phyloP scores from a whole-genome alignment of 768 basidiomycete genomes.

The Russula griseocarnosa region DNA sequence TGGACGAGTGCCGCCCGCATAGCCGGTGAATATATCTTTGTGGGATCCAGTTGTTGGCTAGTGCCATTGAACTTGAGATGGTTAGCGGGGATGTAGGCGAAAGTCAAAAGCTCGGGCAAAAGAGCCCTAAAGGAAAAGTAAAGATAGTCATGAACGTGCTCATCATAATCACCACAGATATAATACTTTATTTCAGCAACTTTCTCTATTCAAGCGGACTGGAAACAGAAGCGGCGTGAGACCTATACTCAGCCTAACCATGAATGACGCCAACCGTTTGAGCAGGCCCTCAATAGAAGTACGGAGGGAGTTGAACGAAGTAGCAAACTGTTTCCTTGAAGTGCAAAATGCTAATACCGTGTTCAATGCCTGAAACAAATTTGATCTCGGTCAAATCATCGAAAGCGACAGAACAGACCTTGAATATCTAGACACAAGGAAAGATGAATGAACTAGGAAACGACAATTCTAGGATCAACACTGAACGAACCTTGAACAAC shows the following conservation, averaged over 20 bases:
- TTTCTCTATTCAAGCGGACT: slow-evolving; percentile 75
- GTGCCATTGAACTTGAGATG: slow-evolving; percentile 54
- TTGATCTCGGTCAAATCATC: neutral
- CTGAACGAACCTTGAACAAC: slow-evolving; percentile 20
- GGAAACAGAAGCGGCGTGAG: slow-evolving; percentile 10
- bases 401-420: slow-evolving; percentile 10
- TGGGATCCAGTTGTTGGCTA: slow-evolving; percentile 40
- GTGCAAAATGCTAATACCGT: slow-evolving; percentile 86
- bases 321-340: slow-evolving; percentile 72
- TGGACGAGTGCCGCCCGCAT: slow-evolving; percentile 28
- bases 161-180: neutral
- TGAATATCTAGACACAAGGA: slow-evolving; percentile 18
- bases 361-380: slow-evolving; percentile 62
- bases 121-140: slow-evolving; percentile 51
- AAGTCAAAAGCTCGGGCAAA: slow-evolving; percentile 75
- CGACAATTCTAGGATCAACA: neutral
- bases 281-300: slow-evolving; percentile 77
- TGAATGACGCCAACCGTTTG: slow-evolving; percentile 52
- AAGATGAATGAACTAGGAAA: neutral
- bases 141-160: slow-evolving; percentile 1
- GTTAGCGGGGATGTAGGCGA: slow-evolving; percentile 70
- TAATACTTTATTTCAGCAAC: slow-evolving; percentile 80
- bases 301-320: slow-evolving; percentile 70
- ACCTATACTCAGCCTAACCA: slow-evolving; percentile 2
- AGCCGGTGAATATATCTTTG: slow-evolving; percentile 4